A percentile compares a stretch with the other conserved stretches of the same genome.
phyloP scores from a whole-genome alignment of 768 basidiomycete species.

The Suillus brevipes region DNA sequence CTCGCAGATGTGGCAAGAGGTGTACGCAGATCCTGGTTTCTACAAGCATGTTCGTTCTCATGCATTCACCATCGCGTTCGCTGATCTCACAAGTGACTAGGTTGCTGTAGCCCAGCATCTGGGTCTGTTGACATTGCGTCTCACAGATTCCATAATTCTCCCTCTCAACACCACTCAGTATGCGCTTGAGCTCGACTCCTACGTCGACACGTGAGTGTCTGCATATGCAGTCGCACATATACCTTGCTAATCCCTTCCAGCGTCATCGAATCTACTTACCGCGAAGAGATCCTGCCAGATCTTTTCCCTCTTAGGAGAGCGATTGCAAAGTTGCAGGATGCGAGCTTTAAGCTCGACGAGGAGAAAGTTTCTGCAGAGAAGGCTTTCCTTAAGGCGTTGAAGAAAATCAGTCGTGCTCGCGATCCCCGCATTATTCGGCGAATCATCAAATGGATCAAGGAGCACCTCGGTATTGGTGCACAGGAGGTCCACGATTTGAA shows the following conservation, averaged over 20 bases:
- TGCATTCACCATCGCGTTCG: not conserved
- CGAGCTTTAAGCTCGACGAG: constrained; percentile 55
- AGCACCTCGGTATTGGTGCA: constrained; percentile 11
- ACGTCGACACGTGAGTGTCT: constrained; percentile 54
- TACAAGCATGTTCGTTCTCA: constrained; percentile 46
- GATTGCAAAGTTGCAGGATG: constrained; percentile 46
- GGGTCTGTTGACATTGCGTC: constrained; percentile 61
- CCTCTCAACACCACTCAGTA: constrained; percentile 82
- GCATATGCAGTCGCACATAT: constrained; percentile 19
- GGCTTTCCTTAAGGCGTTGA: constrained; percentile 48
- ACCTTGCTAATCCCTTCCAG: constrained; percentile 28
- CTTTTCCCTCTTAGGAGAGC: constrained; percentile 47
- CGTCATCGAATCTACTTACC: constrained; percentile 48
- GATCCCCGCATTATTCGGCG: constrained; percentile 3
- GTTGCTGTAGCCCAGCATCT: constrained; percentile 67
- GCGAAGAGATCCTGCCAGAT: constrained; percentile 21
- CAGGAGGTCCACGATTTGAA: constrained; percentile 5
- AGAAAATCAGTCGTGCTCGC: constrained; percentile 18
- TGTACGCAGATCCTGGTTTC: constrained; percentile 77
- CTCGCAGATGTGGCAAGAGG: constrained; percentile 67
- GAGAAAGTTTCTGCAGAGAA: constrained; percentile 60
- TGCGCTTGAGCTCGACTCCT: constrained; percentile 60
- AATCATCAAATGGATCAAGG: constrained; percentile 31
- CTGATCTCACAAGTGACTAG: constrained; percentile 29
- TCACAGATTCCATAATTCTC: constrained; percentile 63